These are phyloP conservation scores for Allium fistulosum DNA, from an alignment of 106 monocot species.

Conservation along the genomic window DNA sequence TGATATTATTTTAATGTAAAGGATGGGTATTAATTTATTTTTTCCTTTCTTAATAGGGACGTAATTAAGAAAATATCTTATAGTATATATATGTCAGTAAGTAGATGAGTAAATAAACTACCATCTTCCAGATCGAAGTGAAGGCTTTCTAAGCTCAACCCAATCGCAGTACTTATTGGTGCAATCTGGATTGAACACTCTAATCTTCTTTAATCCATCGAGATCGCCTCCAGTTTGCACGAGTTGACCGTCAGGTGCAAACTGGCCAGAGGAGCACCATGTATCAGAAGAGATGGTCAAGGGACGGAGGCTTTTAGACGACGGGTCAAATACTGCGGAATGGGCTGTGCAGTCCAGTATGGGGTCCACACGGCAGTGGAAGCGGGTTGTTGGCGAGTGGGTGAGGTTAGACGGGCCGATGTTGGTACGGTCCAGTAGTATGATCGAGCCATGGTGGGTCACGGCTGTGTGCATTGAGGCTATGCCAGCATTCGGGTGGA, in stretches of 20 bases:
- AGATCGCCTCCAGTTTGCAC: slow-evolving; percentile 65
- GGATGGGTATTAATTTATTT: no score
- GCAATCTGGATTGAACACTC: slow-evolving; percentile 26
- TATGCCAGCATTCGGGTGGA: slow-evolving; percentile 53
- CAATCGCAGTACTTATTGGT: slow-evolving; percentile 18
- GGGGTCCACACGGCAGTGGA: slow-evolving; percentile 25
- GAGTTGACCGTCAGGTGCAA: slow-evolving; percentile 65
- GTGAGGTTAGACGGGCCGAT: slow-evolving; percentile 54
- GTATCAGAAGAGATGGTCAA: slow-evolving; percentile 49
- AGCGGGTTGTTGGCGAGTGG: slow-evolving; percentile 30
- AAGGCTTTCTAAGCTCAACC: slow-evolving; percentile 28
- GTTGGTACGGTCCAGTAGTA: slow-evolving; percentile 81
- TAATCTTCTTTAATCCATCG: slow-evolving; percentile 39
- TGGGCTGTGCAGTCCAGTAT: slow-evolving; percentile 50
- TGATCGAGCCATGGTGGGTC: slow-evolving; percentile 47
- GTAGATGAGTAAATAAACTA: slow-evolving; percentile 3
- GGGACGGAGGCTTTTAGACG: slow-evolving; percentile 30
- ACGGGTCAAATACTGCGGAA: slow-evolving; percentile 52
- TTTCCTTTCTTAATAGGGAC: no score
- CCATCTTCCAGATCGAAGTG: slow-evolving; percentile 40
- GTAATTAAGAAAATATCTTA: no score
- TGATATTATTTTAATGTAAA: no score
- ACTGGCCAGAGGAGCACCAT: slow-evolving; percentile 75
- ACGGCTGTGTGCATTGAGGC: slow-evolving; percentile 82
- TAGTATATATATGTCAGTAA: no score